phyloP scores from a whole-genome alignment of 257 asterid genomes.

The Rubia yunnanensis region DNA sequence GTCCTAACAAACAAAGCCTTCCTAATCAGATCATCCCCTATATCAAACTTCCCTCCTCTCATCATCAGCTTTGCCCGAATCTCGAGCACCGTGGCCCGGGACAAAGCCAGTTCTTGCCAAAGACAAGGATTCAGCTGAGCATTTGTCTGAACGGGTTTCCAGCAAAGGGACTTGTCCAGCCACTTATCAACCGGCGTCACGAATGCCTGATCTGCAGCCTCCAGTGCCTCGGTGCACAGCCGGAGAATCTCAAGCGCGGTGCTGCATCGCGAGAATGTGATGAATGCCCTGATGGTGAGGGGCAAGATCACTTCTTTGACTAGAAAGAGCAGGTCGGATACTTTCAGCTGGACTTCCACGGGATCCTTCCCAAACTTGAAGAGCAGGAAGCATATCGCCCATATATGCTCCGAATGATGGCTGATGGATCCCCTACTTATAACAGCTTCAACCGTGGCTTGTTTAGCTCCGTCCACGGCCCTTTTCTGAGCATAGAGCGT shows the following conservation, averaged over 20 bases:
- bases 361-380: slow-evolving; percentile 71
- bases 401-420: slow-evolving; percentile 56
- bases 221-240: slow-evolving; percentile 70
- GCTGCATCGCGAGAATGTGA: slow-evolving; percentile 57
- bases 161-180: slow-evolving; percentile 79
- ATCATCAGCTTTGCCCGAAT: slow-evolving; percentile 84
- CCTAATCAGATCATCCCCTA: slow-evolving; percentile 78
- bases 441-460: slow-evolving; percentile 61
- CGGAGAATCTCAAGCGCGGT: slow-evolving; percentile 74
- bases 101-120: slow-evolving; percentile 90
- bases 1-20: slow-evolving; percentile 77
- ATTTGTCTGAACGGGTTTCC: slow-evolving; percentile 71
- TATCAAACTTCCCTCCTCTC: slow-evolving; percentile 79
- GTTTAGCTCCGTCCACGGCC: slow-evolving; percentile 45
- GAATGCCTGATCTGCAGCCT: slow-evolving; percentile 67
- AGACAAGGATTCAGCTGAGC: slow-evolving; percentile 89
- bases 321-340: slow-evolving; percentile 42
- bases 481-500: slow-evolving; percentile 56
- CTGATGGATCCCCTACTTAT: slow-evolving; percentile 31
- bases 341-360: slow-evolving; percentile 50
- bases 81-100: slow-evolving; percentile 78
- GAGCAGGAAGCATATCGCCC: slow-evolving; percentile 75
- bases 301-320: slow-evolving; percentile 66
- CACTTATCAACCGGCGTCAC: slow-evolving; percentile 76
- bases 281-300: slow-evolving; percentile 52